A percentile compares a stretch with the other conserved stretches of the same genome.
Evolutionary conservation across 257 asterid species (phyloP).

Genomic region (Pogostemon cablin): DNA sequence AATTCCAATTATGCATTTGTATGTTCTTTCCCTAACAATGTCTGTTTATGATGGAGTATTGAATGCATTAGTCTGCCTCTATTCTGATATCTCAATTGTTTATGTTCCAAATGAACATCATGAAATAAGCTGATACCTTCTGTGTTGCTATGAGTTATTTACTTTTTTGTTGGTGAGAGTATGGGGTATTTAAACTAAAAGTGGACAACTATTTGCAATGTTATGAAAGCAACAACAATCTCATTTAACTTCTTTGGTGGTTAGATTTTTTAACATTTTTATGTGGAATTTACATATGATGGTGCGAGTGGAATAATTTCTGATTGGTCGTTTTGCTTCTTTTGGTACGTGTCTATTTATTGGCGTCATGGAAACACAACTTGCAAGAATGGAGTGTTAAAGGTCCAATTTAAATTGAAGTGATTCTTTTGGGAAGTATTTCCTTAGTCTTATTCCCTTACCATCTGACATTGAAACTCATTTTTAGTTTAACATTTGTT

Average conservation of each 20-base stretch:
- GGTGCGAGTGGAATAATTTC: constrained; percentile 13
- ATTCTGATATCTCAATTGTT: constrained; percentile 2
- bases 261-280: background rate
- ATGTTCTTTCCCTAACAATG: background rate
- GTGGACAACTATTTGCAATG: background rate
- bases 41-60: background rate
- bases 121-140: constrained; percentile 11
- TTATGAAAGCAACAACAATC: constrained; percentile 15
- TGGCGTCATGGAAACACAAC: background rate
- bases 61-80: background rate
- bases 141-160: constrained; percentile 18
- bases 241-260: constrained; percentile 17
- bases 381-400: background rate
- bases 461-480: background rate
- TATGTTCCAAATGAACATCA: background rate
- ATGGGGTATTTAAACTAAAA: no score
- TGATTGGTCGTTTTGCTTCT: background rate
- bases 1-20: constrained; percentile 1
- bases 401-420: background rate
- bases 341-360: constrained; percentile 4
- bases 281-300: background rate
- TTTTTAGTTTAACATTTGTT: background rate
- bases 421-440: background rate
- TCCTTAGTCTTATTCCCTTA: background rate
- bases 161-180: background rate